Percentiles rank a stretch among this genome's conserved stretches.
Evolutionary conservation across 306 rosid species (phyloP).

Genomic region (Lathyrus oleraceus): DNA sequence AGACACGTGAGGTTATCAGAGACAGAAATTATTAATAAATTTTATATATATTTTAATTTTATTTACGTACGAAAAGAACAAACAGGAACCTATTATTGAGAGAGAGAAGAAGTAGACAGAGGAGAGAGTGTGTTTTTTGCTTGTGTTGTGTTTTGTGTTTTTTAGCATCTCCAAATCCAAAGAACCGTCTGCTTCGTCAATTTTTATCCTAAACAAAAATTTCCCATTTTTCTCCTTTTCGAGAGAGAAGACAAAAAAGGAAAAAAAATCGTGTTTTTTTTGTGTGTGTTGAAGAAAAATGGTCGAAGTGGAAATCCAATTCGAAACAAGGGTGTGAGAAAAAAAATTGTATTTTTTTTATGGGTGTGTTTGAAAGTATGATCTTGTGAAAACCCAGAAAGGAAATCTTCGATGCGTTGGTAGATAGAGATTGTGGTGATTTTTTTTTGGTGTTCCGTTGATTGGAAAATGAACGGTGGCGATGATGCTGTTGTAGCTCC

Average conservation of each 20-base stretch:
- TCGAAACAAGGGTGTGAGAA: constrained; percentile 40
- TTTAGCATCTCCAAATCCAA: constrained; percentile 50
- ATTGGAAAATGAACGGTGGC: constrained; percentile 82
- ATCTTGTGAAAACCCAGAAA: constrained; percentile 60
- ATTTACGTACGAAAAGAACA: constrained; percentile 40
- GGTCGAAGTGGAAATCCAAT: constrained; percentile 70
- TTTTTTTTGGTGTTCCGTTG: constrained; percentile 48
- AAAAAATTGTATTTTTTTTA: constrained; percentile 34
- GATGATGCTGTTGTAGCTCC: constrained; percentile 85
- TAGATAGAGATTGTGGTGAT: constrained; percentile 46
- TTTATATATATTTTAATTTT: background rate
- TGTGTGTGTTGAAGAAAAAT: constrained; percentile 44
- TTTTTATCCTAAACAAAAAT: constrained; percentile 43
- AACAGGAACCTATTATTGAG: constrained; percentile 61
- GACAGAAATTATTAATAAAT: constrained; percentile 20
- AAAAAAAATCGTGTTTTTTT: constrained; percentile 23
- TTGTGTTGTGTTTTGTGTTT: constrained; percentile 35
- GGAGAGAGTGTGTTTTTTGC: constrained; percentile 35
- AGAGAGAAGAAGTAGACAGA: constrained; percentile 44
- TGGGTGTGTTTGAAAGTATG: constrained; percentile 59
- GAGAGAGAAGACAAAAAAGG: constrained; percentile 36
- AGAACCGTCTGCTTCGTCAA: constrained; percentile 56
- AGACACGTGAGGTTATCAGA: constrained; percentile 39
- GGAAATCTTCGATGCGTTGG: constrained; percentile 72
- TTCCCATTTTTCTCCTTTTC: constrained; percentile 63